These are phyloP conservation scores for Antitrichia curtipendula DNA, from an alignment of 225 moss, liverwort and hornwort species.

Conservation along the genomic window DNA sequence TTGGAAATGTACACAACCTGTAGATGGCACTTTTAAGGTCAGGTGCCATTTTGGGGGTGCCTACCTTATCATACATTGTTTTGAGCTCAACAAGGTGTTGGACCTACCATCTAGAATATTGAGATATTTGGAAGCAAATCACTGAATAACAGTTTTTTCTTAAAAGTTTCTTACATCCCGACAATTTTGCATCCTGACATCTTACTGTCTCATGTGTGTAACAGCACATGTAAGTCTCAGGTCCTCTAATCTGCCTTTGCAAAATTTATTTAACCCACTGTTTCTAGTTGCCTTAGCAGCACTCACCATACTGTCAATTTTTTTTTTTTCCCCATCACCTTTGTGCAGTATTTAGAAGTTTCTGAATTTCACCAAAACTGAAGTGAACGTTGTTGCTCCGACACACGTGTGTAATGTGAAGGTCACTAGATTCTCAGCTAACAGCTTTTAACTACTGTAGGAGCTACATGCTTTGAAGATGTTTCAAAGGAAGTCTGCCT, in stretches of 20 bases:
- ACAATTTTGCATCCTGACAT: too few relatives aligned
- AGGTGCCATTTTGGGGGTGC: too few relatives aligned
- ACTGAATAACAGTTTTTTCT: too few relatives aligned
- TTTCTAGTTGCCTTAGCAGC: neutral
- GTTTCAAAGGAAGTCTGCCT: neutral
- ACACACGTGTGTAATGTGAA: rapidly evolving
- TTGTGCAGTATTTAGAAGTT: too few relatives aligned
- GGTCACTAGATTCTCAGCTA: neutral
- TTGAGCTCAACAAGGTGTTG: neutral
- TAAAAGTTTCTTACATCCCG: neutral
- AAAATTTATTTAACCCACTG: neutral
- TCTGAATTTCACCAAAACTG: neutral
- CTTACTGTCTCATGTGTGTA: neutral
- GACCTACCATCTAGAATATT: neutral
- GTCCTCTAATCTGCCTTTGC: neutral
- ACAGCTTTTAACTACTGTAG: neutral
- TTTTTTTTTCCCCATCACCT: too few relatives aligned
- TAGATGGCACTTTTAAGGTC: too few relatives aligned
- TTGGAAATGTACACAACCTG: too few relatives aligned
- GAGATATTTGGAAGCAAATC: neutral
- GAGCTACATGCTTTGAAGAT: neutral
- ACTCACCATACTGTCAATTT: neutral
- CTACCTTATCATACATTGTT: neutral
- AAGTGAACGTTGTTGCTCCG: too few relatives aligned
- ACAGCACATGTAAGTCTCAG: neutral